Percentiles rank a stretch among this genome's conserved stretches.
These are phyloP conservation scores for Xylaria telfairii DNA, from an alignment of 495 filamentous ascomycete species.

Conservation along the genomic window DNA sequence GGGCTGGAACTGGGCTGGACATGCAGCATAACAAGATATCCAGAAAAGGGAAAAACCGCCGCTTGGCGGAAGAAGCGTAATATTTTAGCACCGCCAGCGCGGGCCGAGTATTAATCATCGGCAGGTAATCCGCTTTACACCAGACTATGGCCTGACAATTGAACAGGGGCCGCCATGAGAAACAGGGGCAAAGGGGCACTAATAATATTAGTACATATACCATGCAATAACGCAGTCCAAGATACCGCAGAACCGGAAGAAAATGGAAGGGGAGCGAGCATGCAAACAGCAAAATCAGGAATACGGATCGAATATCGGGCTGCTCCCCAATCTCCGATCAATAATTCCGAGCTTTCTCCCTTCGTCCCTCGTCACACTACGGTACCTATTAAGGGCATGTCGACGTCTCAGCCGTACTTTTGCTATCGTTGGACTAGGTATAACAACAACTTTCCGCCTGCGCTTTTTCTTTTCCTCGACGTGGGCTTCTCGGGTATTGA, in stretches of 20 bases:
- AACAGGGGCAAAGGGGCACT: constrained; percentile 11
- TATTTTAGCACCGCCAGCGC: constrained; percentile 19
- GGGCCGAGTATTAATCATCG: constrained; percentile 36
- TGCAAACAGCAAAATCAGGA: background rate
- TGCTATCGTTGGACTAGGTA: background rate
- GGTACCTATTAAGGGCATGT: background rate
- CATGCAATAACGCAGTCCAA: constrained; percentile 12
- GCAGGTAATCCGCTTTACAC: constrained; percentile 34
- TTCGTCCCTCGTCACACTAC: background rate
- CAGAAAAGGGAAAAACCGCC: constrained; percentile 7
- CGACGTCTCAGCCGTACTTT: background rate
- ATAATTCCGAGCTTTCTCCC: background rate
- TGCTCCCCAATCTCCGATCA: constrained; percentile 3
- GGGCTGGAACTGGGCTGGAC: background rate
- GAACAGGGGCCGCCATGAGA: background rate
- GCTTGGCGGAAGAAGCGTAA: background rate
- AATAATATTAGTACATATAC: constrained; percentile 12
- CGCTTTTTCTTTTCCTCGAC: background rate
- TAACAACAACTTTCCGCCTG: background rate
- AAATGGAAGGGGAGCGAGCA: constrained; percentile 9
- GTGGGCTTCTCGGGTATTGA: background rate
- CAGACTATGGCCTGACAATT: background rate
- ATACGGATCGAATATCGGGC: background rate
- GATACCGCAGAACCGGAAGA: background rate
- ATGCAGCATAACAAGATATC: constrained; percentile 1